Percentiles rank a stretch among this genome's conserved stretches.
Evolutionary conservation across 106 monocot genomes (phyloP).

Genomic region (Dendrobium huoshanense): DNA sequence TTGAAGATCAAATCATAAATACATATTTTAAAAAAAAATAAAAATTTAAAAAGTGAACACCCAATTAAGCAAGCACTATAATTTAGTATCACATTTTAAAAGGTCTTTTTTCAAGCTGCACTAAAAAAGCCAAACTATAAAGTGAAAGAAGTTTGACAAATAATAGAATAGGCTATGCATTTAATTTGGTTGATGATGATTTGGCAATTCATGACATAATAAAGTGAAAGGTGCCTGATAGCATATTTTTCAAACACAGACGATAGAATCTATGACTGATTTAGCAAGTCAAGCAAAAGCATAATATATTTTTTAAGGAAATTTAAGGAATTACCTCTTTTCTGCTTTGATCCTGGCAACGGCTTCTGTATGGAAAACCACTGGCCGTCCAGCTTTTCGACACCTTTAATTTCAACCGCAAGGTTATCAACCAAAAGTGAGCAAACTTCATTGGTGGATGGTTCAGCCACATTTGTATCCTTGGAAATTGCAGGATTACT

Average conservation of each 20-base stretch:
- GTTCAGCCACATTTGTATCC: not conserved
- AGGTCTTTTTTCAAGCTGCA: not conserved
- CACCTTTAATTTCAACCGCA: conserved; percentile 76
- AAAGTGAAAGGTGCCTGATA: not conserved
- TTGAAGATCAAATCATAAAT: not conserved
- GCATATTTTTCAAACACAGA: not conserved
- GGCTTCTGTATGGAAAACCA: conserved; percentile 75
- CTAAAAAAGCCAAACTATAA: not conserved
- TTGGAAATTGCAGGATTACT: conserved; percentile 27
- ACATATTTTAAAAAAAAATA: not conserved
- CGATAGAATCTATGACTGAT: not conserved
- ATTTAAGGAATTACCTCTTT: conserved; percentile 44
- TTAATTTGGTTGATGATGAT: not conserved
- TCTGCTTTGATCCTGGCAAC: conserved; percentile 66
- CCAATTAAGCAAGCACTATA: not conserved
- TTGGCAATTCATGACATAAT: not conserved
- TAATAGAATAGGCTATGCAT: not conserved
- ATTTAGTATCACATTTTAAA: not conserved
- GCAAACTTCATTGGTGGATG: not conserved
- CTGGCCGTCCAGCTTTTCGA: conserved; percentile 84
- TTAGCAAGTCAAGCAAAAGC: not conserved
- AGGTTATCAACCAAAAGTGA: conserved; percentile 66
- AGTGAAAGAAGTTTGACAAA: not conserved
- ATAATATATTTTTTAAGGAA: not conserved
- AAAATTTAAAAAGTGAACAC: not conserved